Evolutionary conservation across 345 rosid genomes (phyloP), one percentile per base, ranked within the genome.

Genomic region (Turritis glabra): DNA sequence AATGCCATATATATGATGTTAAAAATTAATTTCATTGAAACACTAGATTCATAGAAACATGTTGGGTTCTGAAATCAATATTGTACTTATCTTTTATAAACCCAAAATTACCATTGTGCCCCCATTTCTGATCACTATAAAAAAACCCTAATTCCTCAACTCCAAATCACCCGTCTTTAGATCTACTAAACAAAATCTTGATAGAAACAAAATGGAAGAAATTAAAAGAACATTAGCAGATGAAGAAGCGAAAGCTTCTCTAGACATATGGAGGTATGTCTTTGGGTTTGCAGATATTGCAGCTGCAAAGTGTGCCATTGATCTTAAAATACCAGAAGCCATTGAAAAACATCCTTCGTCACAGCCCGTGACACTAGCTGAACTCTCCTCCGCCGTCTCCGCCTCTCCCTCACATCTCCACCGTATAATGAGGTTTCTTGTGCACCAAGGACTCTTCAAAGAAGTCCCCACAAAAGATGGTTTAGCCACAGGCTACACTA

Each of bases 271-370:
- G 93, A 85, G 60, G 11, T 86, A 82, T 73, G 59, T 67, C 18
- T 78, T 89, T 3, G 95, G 96, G 3, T 84, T 81, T 67, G 58
- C 77, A 5, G 83, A 86, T 6, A 76, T 79, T 44, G 93, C 92
- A 32, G 92, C 75, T 13, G 86, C 85, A 19, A 93, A 87, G 73
- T 90, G 98, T 72, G 96, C 92, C 62, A 82, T 89, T 27, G 92
- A 93, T 62, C 90, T 90, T 5, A 87, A 87, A 37, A 83, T 90
- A 54, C 83, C 93, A 4, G 95, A 90, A 9, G 88, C 82, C 43
- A 69, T 92, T 3, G 85, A 84, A 63, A 76, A 80, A 77, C 84
- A 80, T 19, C 75, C 76, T 7, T 66, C 73, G 3, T 55, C 80
- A 35, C 76, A 70, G 37, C 87, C 89, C 37, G 52, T 87, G 22